A percentile compares a stretch with the other conserved stretches of the same genome.
These are phyloP conservation scores for Catunica adiposa DNA, from an alignment of 2,329 filamentous ascomycete genomes.

Conservation along the genomic window DNA sequence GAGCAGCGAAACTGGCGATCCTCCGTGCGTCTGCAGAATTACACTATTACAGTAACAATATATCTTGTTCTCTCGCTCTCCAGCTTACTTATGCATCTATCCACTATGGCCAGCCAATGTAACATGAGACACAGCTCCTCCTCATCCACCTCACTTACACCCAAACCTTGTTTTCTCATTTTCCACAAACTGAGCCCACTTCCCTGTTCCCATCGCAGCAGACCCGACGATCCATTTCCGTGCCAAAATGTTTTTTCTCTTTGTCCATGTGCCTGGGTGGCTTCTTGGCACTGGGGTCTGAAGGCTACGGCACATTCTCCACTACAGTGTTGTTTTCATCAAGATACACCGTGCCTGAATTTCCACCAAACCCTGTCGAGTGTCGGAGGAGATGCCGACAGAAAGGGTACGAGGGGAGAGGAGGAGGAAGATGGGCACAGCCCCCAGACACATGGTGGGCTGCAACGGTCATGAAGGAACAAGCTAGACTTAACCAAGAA, in stretches of 20 bases:
- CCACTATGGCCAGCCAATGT: background rate
- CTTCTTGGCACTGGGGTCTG: background rate
- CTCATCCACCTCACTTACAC: no score
- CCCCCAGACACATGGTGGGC: background rate
- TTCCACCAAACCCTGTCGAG: background rate
- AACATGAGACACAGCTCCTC: no score
- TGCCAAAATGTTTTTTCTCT: background rate
- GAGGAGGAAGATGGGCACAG: background rate
- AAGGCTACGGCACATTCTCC: background rate
- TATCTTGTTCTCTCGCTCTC: background rate
- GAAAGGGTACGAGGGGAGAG: background rate
- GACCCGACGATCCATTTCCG: background rate
- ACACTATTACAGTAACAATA: no score
- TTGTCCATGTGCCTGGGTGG: background rate
- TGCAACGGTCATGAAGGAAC: background rate
- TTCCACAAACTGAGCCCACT: background rate
- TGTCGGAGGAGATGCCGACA: background rate
- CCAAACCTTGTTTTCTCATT: background rate
- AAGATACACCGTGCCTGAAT: background rate
- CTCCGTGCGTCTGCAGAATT: background rate
- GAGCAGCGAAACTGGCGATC: background rate
- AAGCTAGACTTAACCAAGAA: background rate
- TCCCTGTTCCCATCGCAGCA: no score
- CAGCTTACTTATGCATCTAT: background rate
- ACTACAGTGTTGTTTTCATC: background rate